phyloP scores from a whole-genome alignment of 2,329 filamentous ascomycete genomes.

The Trichoderma pleuroti region DNA sequence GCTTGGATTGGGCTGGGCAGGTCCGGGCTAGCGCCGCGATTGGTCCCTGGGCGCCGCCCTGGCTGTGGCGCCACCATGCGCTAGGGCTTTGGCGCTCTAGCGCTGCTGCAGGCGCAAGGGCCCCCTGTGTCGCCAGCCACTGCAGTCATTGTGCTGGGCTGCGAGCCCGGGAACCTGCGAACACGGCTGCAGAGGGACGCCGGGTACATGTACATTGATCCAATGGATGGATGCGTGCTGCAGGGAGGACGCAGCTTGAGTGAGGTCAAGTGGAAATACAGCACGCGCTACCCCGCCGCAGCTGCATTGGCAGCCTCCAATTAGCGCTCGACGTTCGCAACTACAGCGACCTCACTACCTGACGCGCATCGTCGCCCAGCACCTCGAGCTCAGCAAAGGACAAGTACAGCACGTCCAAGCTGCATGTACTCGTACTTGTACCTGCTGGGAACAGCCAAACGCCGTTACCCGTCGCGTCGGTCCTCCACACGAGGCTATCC shows the following conservation, averaged over 20 bases:
- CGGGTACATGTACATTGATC: background rate
- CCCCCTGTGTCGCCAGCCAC: constrained; percentile 9
- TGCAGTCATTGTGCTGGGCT: background rate
- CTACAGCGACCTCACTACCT: background rate
- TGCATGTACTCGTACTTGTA: background rate
- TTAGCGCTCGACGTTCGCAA: background rate
- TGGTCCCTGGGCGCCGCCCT: constrained; percentile 13
- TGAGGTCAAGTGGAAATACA: background rate
- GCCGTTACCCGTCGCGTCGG: constrained; percentile 1
- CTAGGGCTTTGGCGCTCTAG: constrained; percentile 1
- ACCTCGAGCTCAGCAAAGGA: no score
- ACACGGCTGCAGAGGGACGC: background rate
- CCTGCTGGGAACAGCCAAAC: background rate
- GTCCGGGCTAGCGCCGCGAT: constrained; percentile 9
- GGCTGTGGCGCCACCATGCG: constrained; percentile 12
- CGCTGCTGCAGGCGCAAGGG: background rate
- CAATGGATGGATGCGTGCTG: background rate
- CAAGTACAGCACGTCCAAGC: background rate
- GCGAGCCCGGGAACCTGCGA: background rate
- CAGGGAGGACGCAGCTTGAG: background rate
- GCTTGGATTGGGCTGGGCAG: background rate
- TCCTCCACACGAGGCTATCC: constrained; percentile 6
- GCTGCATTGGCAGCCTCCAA: background rate
- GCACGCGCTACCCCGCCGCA: constrained; percentile 1
- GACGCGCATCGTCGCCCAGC: background rate